Evolutionary conservation across 2,329 filamentous ascomycete genomes (phyloP).

Genomic region (Verticillium klebahnii): DNA sequence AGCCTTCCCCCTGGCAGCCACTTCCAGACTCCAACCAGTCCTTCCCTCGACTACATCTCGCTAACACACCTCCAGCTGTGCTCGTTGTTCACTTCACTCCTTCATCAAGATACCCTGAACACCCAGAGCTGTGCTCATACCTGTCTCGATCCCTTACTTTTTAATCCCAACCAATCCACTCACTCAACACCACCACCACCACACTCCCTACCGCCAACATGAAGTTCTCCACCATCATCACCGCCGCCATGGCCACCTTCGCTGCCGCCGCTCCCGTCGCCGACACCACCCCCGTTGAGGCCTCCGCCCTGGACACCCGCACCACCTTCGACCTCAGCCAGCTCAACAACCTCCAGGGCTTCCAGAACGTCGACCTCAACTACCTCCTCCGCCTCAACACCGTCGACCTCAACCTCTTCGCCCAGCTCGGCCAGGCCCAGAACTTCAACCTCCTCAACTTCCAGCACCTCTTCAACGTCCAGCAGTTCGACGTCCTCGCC

Average conservation of each 20-base stretch:
- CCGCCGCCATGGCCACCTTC: conserved; percentile 35
- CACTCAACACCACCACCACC: conserved; percentile 18
- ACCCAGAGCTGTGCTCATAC: conserved; percentile 40
- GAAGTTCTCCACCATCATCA: conserved; percentile 42
- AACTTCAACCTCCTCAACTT: conserved; percentile 37
- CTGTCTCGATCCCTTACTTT: conserved; percentile 12
- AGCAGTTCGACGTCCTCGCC: conserved; percentile 34
- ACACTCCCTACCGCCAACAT: conserved; percentile 33
- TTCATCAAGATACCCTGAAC: conserved; percentile 31
- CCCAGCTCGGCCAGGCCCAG: conserved; percentile 25
- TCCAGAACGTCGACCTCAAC: conserved; percentile 35
- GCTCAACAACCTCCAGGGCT: conserved; percentile 34
- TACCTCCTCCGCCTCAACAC: conserved; percentile 43
- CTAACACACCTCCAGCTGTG: conserved; percentile 35
- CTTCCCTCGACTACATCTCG: neutral
- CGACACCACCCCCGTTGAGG: conserved; percentile 25
- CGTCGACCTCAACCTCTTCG: conserved; percentile 38
- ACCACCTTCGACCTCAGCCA: conserved; percentile 31
- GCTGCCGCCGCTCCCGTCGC: conserved; percentile 27
- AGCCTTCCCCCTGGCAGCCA: conserved; percentile 10
- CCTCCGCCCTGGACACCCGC: conserved; percentile 29
- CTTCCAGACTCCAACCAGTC: neutral
- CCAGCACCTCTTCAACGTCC: conserved; percentile 33
- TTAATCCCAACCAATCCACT: conserved; percentile 21
- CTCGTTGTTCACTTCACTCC: conserved; percentile 42